phyloP scores from a whole-genome alignment of 225 moss, liverwort and hornwort genomes.

The Marchantia polymorpha region DNA sequence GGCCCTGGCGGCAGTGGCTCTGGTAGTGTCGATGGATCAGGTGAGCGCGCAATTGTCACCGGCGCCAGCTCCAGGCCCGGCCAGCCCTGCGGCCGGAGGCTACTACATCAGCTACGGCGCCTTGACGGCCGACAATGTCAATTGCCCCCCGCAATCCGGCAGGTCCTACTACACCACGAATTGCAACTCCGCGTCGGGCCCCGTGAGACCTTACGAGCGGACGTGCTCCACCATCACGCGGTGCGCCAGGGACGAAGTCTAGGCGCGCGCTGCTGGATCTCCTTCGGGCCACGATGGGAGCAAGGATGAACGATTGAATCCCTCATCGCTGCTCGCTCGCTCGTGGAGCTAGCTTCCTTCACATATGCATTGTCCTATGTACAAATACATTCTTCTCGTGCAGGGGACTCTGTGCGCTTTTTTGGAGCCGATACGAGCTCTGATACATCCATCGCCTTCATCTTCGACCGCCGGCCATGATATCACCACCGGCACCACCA shows the following conservation, averaged over 20 bases:
- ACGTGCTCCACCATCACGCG: slow-evolving; percentile 35
- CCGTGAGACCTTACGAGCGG: slow-evolving; percentile 36
- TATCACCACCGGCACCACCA: no score
- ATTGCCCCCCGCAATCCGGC: slow-evolving; percentile 43
- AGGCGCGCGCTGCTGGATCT: not conserved
- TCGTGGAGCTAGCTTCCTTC: slow-evolving; percentile 2
- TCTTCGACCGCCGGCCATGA: no score
- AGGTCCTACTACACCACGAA: slow-evolving; percentile 47
- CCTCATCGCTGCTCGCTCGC: no score
- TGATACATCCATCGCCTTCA: no score
- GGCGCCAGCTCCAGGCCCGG: slow-evolving; percentile 22
- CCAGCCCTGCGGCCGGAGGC: not conserved
- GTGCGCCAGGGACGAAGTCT: slow-evolving; percentile 32
- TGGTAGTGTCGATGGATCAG: not conserved
- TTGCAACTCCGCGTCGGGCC: slow-evolving; percentile 22
- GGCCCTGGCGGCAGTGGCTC: slow-evolving; percentile 1
- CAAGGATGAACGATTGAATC: not conserved
- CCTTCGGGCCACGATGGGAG: not conserved
- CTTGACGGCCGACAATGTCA: slow-evolving; percentile 28
- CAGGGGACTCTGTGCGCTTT: slow-evolving; percentile 1
- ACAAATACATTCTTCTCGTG: slow-evolving; percentile 13
- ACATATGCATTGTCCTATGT: slow-evolving; percentile 9
- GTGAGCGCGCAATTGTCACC: slow-evolving; percentile 3
- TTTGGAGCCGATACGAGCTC: not conserved
- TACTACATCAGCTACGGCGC: slow-evolving; percentile 40